Conservation (phyloP, 192 early-diverging fungal species). For the Umbelopsis sp. region DNA sequence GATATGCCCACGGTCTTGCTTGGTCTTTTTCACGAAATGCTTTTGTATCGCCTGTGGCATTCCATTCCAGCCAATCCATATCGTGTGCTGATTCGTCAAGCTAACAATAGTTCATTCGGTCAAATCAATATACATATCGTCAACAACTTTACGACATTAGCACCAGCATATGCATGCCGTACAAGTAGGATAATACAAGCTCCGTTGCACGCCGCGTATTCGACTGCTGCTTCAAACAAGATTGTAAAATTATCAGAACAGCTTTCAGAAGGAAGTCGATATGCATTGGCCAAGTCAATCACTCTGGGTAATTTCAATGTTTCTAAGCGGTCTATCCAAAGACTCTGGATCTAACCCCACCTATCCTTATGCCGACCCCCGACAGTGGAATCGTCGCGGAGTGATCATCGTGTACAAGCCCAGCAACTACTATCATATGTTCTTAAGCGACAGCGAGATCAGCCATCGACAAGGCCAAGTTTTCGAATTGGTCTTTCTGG, state of each 20-base stretch:
- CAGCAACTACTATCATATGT: slow-evolving; percentile 65
- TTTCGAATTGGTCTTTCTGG: slow-evolving; percentile 82
- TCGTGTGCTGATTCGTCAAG: not conserved
- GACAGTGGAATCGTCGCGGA: slow-evolving; percentile 69
- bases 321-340: not conserved
- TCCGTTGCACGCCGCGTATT: not conserved
- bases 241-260: slow-evolving; percentile 35
- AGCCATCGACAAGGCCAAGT: slow-evolving; percentile 40
- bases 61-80: not conserved
- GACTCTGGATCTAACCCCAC: not conserved
- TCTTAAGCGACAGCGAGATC: slow-evolving; percentile 34
- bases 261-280: slow-evolving; percentile 42
- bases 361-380: not conserved
- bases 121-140: not conserved
- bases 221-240: not conserved
- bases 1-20: slow-evolving; percentile 7
- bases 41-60: not conserved
- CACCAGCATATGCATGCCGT: no score
- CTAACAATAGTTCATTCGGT: not conserved
- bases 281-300: slow-evolving; percentile 61
- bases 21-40: not conserved
- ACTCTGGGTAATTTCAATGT: slow-evolving; percentile 52
- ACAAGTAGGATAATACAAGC: no score
- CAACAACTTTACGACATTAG: not conserved
- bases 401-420: slow-evolving; percentile 62